Base-by-base conservation (phyloP, 345 rosid species). In the Gossypium sturtianum region DNA sequence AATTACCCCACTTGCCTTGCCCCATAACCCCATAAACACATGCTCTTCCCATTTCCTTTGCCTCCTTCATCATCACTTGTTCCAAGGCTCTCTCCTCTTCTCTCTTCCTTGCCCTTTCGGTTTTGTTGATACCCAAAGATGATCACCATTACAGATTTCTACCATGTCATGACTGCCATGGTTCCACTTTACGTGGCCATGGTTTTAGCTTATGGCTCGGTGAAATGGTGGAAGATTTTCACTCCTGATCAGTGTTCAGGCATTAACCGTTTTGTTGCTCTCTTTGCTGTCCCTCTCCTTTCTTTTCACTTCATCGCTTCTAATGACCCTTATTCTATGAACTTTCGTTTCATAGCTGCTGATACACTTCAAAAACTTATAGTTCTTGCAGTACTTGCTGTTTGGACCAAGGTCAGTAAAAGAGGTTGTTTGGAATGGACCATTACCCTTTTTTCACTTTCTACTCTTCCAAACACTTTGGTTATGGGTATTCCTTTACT, bases 141-240 rank as follows among this genome's bases (percentile, higher is more conserved):
- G 99, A 95, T 95, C 63, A 86, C 87, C 0, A 75, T 73, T 3
- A 4, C 71, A 12, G 99, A 95, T 67, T 95, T 95, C 78, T 95
- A 95, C 89, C 97, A 95, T 76, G 99, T 95, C 12, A 93, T 95
- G 98, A 95, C 99, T 34, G 97, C 99, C 29, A 83, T 95, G 96
- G 98, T 93, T 38, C 99, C 99, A 48, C 92, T 93, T 34, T 95
- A 95, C 82, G 99, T 95, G 83, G 99, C 99, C 75, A 93, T 95
- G 98, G 79, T 88, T 73, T 78, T 95, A 54, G 99, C 98, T 2
- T 95, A 95, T 75, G 98, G 99, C 27, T 95, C 99, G 0, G 98
- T 95, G 56, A 91, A 90, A 77, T 95, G 98, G 99, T 95, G 99
- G 99, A 93, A 93, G 76, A 93, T 95, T 70, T 95, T 95, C 86